phyloP scores from a whole-genome alignment of 2,329 filamentous ascomycete species.

The Aspergillus bombycis region DNA sequence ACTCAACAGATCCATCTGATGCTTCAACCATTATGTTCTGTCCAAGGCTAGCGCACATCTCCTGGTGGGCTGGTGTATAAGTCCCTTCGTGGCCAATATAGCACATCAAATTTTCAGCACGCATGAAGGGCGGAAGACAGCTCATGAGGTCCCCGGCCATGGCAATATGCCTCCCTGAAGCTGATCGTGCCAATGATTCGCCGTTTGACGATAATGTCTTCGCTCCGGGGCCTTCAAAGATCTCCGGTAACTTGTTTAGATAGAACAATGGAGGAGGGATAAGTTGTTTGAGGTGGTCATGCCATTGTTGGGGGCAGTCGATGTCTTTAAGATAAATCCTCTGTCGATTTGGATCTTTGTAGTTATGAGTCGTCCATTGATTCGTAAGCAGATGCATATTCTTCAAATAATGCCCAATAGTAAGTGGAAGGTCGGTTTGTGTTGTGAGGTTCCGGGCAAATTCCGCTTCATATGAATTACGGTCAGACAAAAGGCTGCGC shows the following conservation, averaged over 20 bases:
- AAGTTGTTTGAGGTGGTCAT: conserved; percentile 72
- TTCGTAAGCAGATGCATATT: conserved; percentile 83
- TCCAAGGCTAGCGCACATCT: conserved; percentile 95
- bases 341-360: conserved; percentile 77
- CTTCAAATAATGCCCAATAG: conserved; percentile 85
- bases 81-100: conserved; percentile 98
- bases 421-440: conserved; percentile 77
- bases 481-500: conserved; percentile 19
- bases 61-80: conserved; percentile 90
- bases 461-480: conserved; percentile 62
- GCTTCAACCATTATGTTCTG: conserved; percentile 99
- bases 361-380: conserved; percentile 76
- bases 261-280: conserved; percentile 87
- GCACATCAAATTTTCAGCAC: conserved; percentile 96
- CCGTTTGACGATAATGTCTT: conserved; percentile 46
- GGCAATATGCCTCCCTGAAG: conserved; percentile 62
- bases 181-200: conserved; percentile 43
- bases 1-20: conserved; percentile 64
- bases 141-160: conserved; percentile 93
- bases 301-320: conserved; percentile 88
- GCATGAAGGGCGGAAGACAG: conserved; percentile 81
- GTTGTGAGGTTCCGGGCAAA: conserved; percentile 78
- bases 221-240: conserved; percentile 59
- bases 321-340: conserved; percentile 96
- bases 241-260: conserved; percentile 76